These are phyloP conservation scores for Hylodesmum podocarpum DNA, from an alignment of 306 rosid genomes.

Conservation along the genomic window DNA sequence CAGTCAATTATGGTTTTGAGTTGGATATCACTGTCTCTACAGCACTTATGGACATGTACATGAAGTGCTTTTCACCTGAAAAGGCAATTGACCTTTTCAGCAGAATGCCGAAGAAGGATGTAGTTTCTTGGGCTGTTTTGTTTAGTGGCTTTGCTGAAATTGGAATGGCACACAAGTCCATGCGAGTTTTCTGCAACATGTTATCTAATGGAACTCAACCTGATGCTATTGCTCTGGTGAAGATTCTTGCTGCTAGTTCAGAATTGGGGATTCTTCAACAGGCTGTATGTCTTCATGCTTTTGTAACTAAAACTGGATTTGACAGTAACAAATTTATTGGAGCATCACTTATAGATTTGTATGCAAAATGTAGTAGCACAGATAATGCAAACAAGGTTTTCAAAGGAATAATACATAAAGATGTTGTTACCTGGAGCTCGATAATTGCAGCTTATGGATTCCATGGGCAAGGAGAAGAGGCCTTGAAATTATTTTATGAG, in stretches of 20 bases:
- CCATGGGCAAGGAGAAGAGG: conserved; percentile 68
- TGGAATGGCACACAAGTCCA: conserved; percentile 66
- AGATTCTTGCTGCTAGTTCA: conserved; percentile 70
- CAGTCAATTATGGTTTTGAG: conserved; percentile 48
- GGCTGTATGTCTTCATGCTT: conserved; percentile 66
- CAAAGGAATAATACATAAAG: conserved; percentile 49
- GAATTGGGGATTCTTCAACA: conserved; percentile 66
- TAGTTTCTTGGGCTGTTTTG: conserved; percentile 75
- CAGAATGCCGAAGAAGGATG: conserved; percentile 73
- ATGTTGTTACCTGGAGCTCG: conserved; percentile 79
- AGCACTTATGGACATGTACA: conserved; percentile 67
- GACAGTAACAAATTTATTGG: conserved; percentile 49
- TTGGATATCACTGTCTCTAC: conserved; percentile 59
- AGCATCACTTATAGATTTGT: conserved; percentile 71
- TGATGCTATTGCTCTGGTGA: conserved; percentile 72
- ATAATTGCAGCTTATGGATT: conserved; percentile 79
- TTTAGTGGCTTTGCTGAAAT: conserved; percentile 62
- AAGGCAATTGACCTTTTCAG: conserved; percentile 54
- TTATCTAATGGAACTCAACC: conserved; percentile 47
- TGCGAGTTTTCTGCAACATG: conserved; percentile 57
- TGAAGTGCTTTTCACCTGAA: conserved; percentile 69
- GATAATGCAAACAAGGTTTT: conserved; percentile 55
- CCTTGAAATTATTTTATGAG: conserved; percentile 47
- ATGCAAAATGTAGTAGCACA: conserved; percentile 74
- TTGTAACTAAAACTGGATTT: conserved; percentile 46